Conservation (phyloP, 1,139 yeast genomes). For the Blastobotrys buckinghamii region DNA sequence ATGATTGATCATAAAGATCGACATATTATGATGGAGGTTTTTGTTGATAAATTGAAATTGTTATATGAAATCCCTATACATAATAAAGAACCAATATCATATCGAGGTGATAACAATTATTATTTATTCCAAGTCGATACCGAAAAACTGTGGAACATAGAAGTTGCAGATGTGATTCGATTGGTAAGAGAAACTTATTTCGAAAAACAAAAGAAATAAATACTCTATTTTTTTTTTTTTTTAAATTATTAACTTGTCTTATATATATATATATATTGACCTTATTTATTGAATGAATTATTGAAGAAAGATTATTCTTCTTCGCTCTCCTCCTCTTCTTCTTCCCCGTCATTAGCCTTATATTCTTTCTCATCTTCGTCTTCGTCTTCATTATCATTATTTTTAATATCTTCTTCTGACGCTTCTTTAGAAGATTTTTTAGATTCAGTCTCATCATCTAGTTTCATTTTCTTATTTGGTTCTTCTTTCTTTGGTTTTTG, state of each 20-base stretch:
- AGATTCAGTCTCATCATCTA: neutral
- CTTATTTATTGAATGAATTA: neutral
- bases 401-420: neutral
- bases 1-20: neutral
- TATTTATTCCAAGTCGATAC: conserved; percentile 7
- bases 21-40: neutral
- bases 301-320: no score
- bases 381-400: neutral
- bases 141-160: conserved; percentile 1
- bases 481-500: neutral
- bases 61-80: neutral
- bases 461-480: neutral
- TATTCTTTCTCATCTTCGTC: neutral
- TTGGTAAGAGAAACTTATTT: no score
- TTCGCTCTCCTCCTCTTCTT: neutral
- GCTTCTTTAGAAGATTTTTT: neutral
- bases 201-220: neutral
- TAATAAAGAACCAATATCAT: neutral
- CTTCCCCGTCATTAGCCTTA: neutral
- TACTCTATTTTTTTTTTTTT: neutral
- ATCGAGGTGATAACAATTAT: neutral
- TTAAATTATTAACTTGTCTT: neutral
- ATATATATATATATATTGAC: neutral
- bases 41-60: neutral
- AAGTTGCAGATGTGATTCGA: neutral